phyloP scores from a whole-genome alignment of 176 grass and related monocot species.

The Oryza meridionalis region DNA sequence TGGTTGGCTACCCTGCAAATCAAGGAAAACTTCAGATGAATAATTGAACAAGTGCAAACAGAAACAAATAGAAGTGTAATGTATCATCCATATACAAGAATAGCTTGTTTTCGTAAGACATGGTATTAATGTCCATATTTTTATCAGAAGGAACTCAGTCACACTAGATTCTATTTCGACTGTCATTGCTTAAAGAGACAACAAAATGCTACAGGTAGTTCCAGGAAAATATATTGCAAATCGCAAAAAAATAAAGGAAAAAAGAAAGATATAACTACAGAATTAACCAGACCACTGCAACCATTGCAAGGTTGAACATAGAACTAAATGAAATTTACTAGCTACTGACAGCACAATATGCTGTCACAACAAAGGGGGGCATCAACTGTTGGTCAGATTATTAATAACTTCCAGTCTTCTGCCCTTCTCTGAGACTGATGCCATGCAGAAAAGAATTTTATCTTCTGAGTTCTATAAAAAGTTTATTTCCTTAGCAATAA shows the following conservation, averaged over 20 bases:
- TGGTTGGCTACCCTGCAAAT: slow-evolving; percentile 68
- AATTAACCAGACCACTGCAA: background rate
- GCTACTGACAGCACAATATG: background rate
- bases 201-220: background rate
- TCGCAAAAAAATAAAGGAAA: background rate
- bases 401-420: background rate
- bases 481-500: background rate
- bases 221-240: background rate
- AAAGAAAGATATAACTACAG: background rate
- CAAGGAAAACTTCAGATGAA: slow-evolving; percentile 29
- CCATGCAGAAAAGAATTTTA: background rate
- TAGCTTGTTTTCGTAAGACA: background rate
- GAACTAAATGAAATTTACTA: slow-evolving; percentile 25
- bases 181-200: slow-evolving; percentile 27
- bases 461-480: background rate
- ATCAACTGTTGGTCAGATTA: slow-evolving; percentile 4
- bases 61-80: slow-evolving; percentile 2
- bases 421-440: slow-evolving; percentile 12
- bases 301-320: background rate
- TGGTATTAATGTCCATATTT: slow-evolving; percentile 31
- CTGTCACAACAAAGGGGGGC: slow-evolving; percentile 14
- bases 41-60: slow-evolving; percentile 8
- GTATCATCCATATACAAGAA: slow-evolving; percentile 9
- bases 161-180: background rate
- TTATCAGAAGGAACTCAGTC: slow-evolving; percentile 12